These are phyloP conservation scores for Herpomyces periplanetae DNA, from an alignment of 2,329 filamentous ascomycete genomes.

Conservation along the genomic window DNA sequence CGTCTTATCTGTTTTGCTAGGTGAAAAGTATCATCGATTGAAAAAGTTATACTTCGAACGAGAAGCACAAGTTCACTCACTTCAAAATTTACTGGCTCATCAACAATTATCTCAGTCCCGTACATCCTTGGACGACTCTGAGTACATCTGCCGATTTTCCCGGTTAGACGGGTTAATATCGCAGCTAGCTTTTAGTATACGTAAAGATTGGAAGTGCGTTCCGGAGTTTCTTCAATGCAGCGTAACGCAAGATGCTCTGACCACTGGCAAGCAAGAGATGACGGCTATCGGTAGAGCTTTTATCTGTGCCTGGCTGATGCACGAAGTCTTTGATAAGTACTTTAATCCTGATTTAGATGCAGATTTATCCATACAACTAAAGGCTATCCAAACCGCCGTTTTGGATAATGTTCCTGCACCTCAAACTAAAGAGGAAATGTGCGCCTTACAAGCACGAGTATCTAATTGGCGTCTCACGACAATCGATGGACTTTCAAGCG, in stretches of 20 bases:
- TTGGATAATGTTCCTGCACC: conserved; percentile 31
- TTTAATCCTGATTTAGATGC: conserved; percentile 66
- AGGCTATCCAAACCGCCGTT: conserved; percentile 56
- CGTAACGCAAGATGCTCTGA: conserved; percentile 48
- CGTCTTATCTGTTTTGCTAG: too few species aligned
- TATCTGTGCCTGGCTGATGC: conserved; percentile 56
- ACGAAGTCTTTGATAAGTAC: conserved; percentile 58
- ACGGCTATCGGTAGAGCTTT: conserved; percentile 64
- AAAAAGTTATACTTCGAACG: conserved; percentile 93
- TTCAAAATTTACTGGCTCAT: conserved; percentile 89
- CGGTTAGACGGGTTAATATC: conserved; percentile 73
- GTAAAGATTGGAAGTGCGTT: conserved; percentile 58
- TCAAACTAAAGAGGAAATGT: conserved; percentile 46
- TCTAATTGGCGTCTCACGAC: conserved; percentile 79
- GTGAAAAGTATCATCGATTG: conserved; percentile 86
- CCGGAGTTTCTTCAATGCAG: conserved; percentile 39
- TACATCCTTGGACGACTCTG: conserved; percentile 71
- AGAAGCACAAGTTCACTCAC: conserved; percentile 49
- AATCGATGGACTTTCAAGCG: conserved; percentile 43
- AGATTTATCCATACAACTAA: conserved; percentile 33
- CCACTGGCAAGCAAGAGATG: conserved; percentile 84
- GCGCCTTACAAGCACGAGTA: conserved; percentile 50
- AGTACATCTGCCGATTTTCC: conserved; percentile 60
- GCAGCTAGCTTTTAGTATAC: conserved; percentile 74
- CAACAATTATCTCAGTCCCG: conserved; percentile 77